Base-by-base conservation (phyloP, 495 filamentous ascomycete species). In the Penicillium macrosclerotiorum region DNA sequence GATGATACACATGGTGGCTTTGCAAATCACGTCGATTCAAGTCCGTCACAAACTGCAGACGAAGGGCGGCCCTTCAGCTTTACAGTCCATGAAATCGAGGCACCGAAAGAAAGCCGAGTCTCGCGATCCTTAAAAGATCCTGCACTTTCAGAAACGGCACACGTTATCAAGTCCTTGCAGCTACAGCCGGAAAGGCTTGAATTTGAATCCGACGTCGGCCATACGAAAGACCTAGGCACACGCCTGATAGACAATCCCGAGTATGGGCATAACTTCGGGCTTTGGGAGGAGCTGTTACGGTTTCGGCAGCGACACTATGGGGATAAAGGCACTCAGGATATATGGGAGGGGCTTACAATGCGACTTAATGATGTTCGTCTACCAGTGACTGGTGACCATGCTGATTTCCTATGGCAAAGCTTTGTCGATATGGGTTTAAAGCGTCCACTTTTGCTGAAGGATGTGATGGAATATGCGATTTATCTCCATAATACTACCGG, bases 231-330 rank as follows among this genome's bases (percentile, higher is more conserved):
- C n/a, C 43, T 65, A 23, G 51, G 64, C 42, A 47, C 58, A 16
- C 66, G 76, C 25, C 57, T 86, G 26, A 73, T 89, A 11, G 82
- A 88, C 55, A 51, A 68, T 8, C 65, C 71, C 4, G 57, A 67
- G 19, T 60, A 77, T 38, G 53, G 47, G 22, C 49, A 68, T 16
- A 76, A 90, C 54, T 72, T 82, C 42, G 57, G 67, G 11, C 66
- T 89, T 8, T 90, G 86, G 86, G 68, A 76, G 12, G 77, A 81
- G 46, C 65, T 89, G 18, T 65, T 90, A 14, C 70, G 76, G 24
- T 83, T 79, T 51, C 71, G 80, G 26, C 72, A 78, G 49, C 76
- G 84, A 9, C 67, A 75, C 32, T 72, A 87, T 62, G 84, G 84
- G 2, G 55, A 73, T 18, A 48, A 65, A 13, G 87, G 87, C 0